Evolutionary conservation across 371 early-diverging fungal genomes (phyloP).

Genomic region (Parasitella parasitica): DNA sequence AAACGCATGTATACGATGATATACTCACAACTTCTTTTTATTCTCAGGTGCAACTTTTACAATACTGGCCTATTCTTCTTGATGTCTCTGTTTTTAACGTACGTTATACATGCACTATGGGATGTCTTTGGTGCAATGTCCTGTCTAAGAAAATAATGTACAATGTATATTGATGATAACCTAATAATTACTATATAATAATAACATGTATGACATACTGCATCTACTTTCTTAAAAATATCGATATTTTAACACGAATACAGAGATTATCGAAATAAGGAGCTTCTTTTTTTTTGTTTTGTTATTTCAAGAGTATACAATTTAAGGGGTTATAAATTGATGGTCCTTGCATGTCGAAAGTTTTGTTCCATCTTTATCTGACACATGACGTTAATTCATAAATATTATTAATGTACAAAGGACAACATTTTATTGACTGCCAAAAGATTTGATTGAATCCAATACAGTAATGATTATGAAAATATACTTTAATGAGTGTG

Average conservation of each 20-base stretch:
- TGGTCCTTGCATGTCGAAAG: neutral
- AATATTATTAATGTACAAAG: neutral
- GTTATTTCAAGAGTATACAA: too few species aligned
- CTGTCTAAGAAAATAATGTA: conserved; percentile 13
- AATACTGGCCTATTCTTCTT: conserved; percentile 37
- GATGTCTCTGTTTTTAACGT: conserved; percentile 26
- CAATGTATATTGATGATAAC: neutral
- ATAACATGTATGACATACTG: neutral
- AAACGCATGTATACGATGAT: neutral
- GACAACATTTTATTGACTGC: neutral
- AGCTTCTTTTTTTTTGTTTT: neutral
- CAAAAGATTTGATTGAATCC: neutral
- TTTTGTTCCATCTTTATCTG: neutral
- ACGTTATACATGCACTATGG: conserved; percentile 25
- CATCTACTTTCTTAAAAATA: neutral
- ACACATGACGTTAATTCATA: neutral
- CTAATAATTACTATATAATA: too few species aligned
- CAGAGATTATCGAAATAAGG: neutral
- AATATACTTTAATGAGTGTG: neutral
- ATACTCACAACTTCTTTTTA: neutral
- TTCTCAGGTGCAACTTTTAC: conserved; percentile 41
- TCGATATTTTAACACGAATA: neutral
- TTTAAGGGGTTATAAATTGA: neutral
- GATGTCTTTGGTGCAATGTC: conserved; percentile 31
- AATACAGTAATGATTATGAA: neutral